Percentiles rank a stretch among this genome's conserved stretches.
Evolutionary conservation across 495 filamentous ascomycete species (phyloP).

Genomic region (Tuber melanosporum): DNA sequence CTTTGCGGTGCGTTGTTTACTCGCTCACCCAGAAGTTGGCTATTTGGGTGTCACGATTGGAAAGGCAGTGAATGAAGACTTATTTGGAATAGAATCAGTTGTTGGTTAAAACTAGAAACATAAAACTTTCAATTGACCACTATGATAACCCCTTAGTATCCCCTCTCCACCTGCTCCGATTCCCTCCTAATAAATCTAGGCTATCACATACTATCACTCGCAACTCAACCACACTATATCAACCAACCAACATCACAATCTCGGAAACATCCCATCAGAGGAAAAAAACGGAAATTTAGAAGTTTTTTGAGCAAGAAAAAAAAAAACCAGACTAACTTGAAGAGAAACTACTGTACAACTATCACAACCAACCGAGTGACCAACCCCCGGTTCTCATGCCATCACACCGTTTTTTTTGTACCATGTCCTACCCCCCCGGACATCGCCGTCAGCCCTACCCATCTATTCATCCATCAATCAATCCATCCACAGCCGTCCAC

Average conservation of each 20-base stretch:
- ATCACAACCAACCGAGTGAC: not conserved
- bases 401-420: not conserved
- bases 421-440: not conserved
- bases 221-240: not conserved
- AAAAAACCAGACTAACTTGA: not conserved
- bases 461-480: not conserved
- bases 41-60: not conserved
- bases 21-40: not conserved
- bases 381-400: not conserved
- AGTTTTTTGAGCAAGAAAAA: not conserved
- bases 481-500: not conserved
- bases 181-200: not conserved
- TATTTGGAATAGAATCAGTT: not conserved
- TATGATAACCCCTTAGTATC: not conserved
- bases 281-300: not conserved
- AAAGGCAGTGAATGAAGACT: not conserved
- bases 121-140: not conserved
- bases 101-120: not conserved
- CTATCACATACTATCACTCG: not conserved
- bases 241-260: not conserved
- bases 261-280: not conserved
- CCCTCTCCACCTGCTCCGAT: not conserved
- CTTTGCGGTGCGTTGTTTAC: not conserved
- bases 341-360: not conserved
- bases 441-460: not conserved